A percentile compares a stretch with the other conserved stretches of the same genome.
These are phyloP conservation scores for Blechomonas ayalai DNA, from an alignment of 208 protist species.

Conservation along the genomic window DNA sequence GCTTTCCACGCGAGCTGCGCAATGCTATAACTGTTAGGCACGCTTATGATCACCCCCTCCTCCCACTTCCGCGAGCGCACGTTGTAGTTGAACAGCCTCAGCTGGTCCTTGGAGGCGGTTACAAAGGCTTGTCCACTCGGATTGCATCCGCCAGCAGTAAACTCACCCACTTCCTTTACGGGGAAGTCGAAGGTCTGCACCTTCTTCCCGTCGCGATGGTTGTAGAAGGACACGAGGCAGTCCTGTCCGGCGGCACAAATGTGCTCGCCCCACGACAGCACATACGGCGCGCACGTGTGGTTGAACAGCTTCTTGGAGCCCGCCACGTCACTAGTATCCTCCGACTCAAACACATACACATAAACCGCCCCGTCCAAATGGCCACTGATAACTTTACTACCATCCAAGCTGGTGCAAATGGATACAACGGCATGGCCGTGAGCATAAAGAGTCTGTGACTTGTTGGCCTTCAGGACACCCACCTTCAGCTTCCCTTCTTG, in stretches of 20 bases:
- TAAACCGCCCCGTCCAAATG: slow-evolving; percentile 91
- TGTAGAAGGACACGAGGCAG: slow-evolving; percentile 90
- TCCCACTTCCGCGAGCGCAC: slow-evolving; percentile 90
- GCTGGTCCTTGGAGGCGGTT: slow-evolving; percentile 78
- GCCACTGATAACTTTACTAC: slow-evolving; percentile 83
- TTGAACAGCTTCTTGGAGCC: slow-evolving; percentile 74
- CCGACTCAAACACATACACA: slow-evolving; percentile 85
- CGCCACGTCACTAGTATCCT: slow-evolving; percentile 43
- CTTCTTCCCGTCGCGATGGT: slow-evolving; percentile 72
- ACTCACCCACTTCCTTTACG: slow-evolving; percentile 83
- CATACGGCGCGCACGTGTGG: slow-evolving; percentile 86
- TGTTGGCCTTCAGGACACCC: slow-evolving; percentile 92
- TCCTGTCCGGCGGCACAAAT: slow-evolving; percentile 90
- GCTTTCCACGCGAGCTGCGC: slow-evolving; percentile 89
- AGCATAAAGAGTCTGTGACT: slow-evolving; percentile 89
- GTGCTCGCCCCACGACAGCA: slow-evolving; percentile 91
- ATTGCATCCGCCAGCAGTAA: slow-evolving; percentile 87
- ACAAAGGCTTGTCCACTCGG: slow-evolving; percentile 92
- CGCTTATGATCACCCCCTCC: slow-evolving; percentile 53
- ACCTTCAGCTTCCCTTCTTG: slow-evolving; percentile 94
- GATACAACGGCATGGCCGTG: slow-evolving; percentile 89
- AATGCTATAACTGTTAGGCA: slow-evolving; percentile 92
- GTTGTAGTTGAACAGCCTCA: slow-evolving; percentile 93
- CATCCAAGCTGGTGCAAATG: slow-evolving; percentile 64
- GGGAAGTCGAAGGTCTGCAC: slow-evolving; percentile 87